Evolutionary conservation across 2,329 filamentous ascomycete genomes (phyloP).

Genomic region (Fusarium austroafricanum): DNA sequence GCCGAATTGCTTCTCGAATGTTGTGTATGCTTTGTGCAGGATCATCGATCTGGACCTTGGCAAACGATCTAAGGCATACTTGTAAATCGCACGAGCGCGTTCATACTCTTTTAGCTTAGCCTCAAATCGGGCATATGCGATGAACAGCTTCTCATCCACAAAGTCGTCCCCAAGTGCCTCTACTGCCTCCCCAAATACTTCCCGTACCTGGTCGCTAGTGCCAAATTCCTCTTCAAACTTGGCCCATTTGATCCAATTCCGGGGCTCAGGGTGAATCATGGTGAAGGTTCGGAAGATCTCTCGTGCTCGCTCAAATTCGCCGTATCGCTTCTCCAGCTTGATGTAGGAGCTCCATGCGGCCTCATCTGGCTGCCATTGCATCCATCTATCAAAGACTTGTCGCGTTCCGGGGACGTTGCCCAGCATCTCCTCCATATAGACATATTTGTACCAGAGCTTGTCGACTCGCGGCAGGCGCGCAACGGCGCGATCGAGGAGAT

Average conservation of each 20-base stretch:
- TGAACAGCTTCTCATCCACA: slow-evolving; percentile 95
- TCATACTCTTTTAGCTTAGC: slow-evolving; percentile 96
- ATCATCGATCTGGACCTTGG: slow-evolving; percentile 85
- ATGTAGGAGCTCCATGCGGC: slow-evolving; percentile 96
- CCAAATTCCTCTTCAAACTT: slow-evolving; percentile 97
- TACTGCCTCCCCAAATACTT: slow-evolving; percentile 89
- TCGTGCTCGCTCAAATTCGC: slow-evolving; percentile 89
- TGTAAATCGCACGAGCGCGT: slow-evolving; percentile 93
- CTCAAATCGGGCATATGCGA: slow-evolving; percentile 95
- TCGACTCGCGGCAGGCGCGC: slow-evolving; percentile 90
- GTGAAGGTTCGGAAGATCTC: slow-evolving; percentile 92
- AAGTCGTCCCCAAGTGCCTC: slow-evolving; percentile 94
- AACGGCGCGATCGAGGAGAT: slow-evolving; percentile 93
- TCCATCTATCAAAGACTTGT: slow-evolving; percentile 97
- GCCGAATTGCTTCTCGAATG: slow-evolving; percentile 98
- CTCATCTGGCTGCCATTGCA: slow-evolving; percentile 98
- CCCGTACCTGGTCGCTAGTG: slow-evolving; percentile 88
- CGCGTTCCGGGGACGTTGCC: slow-evolving; percentile 92
- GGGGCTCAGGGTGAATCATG: slow-evolving; percentile 90
- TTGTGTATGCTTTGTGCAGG: slow-evolving; percentile 94
- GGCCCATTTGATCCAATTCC: slow-evolving; percentile 99
- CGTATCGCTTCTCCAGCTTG: slow-evolving; percentile 95
- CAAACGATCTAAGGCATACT: slow-evolving; percentile 92
- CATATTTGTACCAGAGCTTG: slow-evolving; percentile 99
- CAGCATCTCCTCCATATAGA: slow-evolving; percentile 98